These are phyloP conservation scores for Phytopythium oedochilum DNA, from an alignment of 352 stramenopile species.

Conservation along the genomic window DNA sequence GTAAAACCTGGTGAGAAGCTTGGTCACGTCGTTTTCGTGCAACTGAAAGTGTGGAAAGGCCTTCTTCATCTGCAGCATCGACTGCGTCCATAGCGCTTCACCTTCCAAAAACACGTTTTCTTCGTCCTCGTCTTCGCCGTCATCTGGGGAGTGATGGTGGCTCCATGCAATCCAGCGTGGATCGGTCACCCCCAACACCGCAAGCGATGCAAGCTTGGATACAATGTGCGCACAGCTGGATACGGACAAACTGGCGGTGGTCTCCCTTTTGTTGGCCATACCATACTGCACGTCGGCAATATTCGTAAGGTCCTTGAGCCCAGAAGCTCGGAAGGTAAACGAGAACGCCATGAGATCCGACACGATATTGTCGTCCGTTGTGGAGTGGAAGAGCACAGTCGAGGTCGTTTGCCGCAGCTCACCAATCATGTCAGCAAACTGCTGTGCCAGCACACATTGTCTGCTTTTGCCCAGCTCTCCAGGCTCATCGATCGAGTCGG, in stretches of 20 bases:
- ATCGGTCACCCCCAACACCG: slow-evolving; percentile 45
- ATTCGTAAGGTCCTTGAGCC: neutral
- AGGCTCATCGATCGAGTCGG: slow-evolving; percentile 24
- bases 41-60: slow-evolving; percentile 69
- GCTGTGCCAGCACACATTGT: neutral
- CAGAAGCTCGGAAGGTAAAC: slow-evolving; percentile 39
- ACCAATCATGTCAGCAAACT: slow-evolving; percentile 1
- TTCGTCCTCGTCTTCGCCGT: neutral
- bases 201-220: slow-evolving; percentile 66
- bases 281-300: neutral
- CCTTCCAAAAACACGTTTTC: slow-evolving; percentile 4
- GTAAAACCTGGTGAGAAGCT: slow-evolving; percentile 58
- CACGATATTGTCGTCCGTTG: slow-evolving; percentile 18
- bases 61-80: slow-evolving; percentile 57
- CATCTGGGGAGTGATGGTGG: neutral
- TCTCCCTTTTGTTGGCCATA: neutral
- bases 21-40: slow-evolving; percentile 51
- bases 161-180: slow-evolving; percentile 7
- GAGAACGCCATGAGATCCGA: slow-evolving; percentile 71
- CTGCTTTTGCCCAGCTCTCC: neutral
- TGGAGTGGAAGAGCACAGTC: neutral
- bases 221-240: slow-evolving; percentile 34
- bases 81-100: slow-evolving; percentile 7
- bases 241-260: neutral
- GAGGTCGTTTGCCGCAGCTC: neutral